Percentiles rank a stretch among this genome's conserved stretches.
Conservation (phyloP, 2,329 filamentous ascomycete genomes). For the Bipolaris bicolor region DNA sequence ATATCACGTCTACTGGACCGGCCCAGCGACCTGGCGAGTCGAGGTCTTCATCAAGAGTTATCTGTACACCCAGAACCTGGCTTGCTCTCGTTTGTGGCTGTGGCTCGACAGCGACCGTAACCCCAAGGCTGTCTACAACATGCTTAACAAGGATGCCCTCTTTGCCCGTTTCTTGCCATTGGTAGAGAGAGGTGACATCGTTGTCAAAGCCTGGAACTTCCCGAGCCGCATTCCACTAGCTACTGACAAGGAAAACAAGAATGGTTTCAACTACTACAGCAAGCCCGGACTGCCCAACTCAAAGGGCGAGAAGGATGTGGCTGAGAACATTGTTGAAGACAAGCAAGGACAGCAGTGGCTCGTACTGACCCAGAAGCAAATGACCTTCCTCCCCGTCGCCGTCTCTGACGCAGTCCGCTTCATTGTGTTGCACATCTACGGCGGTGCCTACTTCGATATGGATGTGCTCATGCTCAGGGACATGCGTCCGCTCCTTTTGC, state of each 20-base stretch:
- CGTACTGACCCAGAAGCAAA: constrained; percentile 60
- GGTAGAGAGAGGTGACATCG: constrained; percentile 60
- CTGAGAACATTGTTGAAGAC: constrained; percentile 60
- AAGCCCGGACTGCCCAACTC: constrained; percentile 53
- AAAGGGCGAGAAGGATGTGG: constrained; percentile 53
- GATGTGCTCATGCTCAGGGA: constrained; percentile 62
- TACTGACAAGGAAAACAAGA: constrained; percentile 54
- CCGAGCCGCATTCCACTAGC: constrained; percentile 60
- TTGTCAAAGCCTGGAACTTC: constrained; percentile 61
- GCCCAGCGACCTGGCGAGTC: constrained; percentile 62
- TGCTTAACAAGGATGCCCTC: constrained; percentile 59
- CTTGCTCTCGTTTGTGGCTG: constrained; percentile 60
- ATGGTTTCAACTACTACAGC: constrained; percentile 59
- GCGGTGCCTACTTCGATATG: constrained; percentile 63
- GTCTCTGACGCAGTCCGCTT: constrained; percentile 63
- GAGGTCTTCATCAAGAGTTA: constrained; percentile 64
- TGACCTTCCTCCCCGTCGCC: constrained; percentile 64
- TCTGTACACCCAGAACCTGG: constrained; percentile 62
- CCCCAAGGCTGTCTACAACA: constrained; percentile 57
- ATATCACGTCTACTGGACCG: constrained; percentile 64
- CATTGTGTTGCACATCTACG: constrained; percentile 61
- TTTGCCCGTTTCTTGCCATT: constrained; percentile 62
- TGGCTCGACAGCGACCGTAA: constrained; percentile 62
- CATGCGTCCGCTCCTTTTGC: constrained; percentile 60
- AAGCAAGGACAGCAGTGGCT: constrained; percentile 59